phyloP scores from a whole-genome alignment of 257 asterid genomes.

The Capsicum baccatum region DNA sequence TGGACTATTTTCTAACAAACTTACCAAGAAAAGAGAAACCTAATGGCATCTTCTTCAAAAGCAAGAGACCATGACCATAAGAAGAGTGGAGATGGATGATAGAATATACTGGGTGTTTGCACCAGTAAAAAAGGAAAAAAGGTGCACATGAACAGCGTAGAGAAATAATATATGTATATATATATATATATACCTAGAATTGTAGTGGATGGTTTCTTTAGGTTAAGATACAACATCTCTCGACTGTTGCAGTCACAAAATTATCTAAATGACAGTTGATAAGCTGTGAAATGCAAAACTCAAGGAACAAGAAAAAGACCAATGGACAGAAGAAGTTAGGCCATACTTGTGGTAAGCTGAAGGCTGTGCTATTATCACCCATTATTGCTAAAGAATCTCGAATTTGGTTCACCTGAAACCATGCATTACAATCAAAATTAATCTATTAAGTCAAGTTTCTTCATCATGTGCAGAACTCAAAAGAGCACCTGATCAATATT shows the following conservation, averaged over 20 bases:
- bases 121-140: background rate
- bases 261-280: background rate
- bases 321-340: conserved; percentile 7
- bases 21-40: background rate
- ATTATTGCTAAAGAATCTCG: conserved; percentile 96
- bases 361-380: conserved; percentile 99
- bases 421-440: conserved; percentile 13
- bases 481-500: conserved; percentile 78
- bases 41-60: background rate
- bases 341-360: conserved; percentile 93
- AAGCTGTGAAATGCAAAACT: background rate
- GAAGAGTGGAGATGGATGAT: conserved; percentile 20
- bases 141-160: background rate
- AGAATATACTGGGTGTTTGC: background rate
- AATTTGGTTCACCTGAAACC: conserved; percentile 88
- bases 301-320: conserved; percentile 16
- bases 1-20: background rate
- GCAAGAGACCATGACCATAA: background rate
- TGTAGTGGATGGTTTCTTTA: background rate
- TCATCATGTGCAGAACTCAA: conserved; percentile 26
- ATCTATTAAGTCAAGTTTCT: conserved; percentile 1
- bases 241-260: background rate
- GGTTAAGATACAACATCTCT: background rate
- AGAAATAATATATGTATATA: background rate
- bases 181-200: background rate